Conservation (phyloP, 345 rosid genomes). For the Litchi chinensis region DNA sequence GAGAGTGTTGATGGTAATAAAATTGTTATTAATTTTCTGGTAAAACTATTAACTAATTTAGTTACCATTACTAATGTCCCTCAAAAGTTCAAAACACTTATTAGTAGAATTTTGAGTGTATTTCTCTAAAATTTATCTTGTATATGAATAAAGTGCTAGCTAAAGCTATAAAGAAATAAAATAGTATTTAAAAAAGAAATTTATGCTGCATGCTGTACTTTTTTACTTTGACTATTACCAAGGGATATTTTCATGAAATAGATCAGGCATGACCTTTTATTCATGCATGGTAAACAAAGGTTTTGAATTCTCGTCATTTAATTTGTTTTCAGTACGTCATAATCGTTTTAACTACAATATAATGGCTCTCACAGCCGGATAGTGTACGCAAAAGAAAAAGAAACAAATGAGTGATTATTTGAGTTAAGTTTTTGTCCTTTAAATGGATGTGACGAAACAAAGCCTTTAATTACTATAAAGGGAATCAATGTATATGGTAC, state of each 20-base stretch:
- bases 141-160: not conserved
- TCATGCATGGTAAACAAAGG: not conserved
- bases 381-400: no score
- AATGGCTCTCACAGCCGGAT: no score
- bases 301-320: not conserved
- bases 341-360: no score
- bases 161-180: not conserved
- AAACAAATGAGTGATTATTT: no score
- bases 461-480: no score
- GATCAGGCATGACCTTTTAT: not conserved
- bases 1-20: no score
- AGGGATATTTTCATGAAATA: no score
- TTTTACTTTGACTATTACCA: not conserved
- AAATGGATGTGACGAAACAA: no score
- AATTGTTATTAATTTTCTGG: no score
- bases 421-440: no score
- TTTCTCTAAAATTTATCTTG: not conserved
- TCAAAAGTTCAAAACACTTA: not conserved
- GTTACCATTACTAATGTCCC: not conserved
- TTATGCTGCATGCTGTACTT: not conserved
- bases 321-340: no score
- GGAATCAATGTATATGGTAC: no score
- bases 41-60: not conserved
- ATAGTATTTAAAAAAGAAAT: not conserved
- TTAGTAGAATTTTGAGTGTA: not conserved